A percentile compares a stretch with the other conserved stretches of the same genome.
Evolutionary conservation across 2,329 filamentous ascomycete species (phyloP).

Genomic region (Cryphonectria carpinicola): DNA sequence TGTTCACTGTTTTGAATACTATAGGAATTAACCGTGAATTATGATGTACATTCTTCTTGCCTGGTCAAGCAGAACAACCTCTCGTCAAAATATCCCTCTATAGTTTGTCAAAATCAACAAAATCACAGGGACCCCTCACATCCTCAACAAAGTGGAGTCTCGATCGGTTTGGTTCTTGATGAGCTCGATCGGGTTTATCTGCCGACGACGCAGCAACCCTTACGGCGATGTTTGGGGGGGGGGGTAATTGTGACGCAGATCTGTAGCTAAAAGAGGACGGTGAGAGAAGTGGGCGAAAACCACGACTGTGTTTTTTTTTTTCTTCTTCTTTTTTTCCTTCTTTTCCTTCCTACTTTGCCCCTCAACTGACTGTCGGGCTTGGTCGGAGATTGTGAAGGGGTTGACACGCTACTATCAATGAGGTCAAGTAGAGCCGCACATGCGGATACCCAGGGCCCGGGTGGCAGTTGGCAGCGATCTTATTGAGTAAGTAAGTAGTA

Average conservation of each 20-base stretch:
- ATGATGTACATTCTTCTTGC: neutral
- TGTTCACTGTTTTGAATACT: neutral
- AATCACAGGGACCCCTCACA: neutral
- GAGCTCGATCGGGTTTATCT: neutral
- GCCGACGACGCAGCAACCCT: neutral
- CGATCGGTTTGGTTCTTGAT: neutral
- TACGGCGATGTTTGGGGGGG: neutral
- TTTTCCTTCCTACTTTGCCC: neutral
- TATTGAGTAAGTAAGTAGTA: neutral
- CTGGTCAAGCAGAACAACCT: neutral
- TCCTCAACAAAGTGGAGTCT: neutral
- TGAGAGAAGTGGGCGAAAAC: neutral
- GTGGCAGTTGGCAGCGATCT: neutral
- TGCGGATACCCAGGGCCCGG: neutral
- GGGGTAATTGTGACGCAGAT: neutral
- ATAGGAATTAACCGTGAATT: too few relatives aligned
- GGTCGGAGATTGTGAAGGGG: neutral
- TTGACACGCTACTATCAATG: neutral
- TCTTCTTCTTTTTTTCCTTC: neutral
- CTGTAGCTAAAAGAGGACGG: neutral
- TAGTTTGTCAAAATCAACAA: neutral
- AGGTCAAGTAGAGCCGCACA: neutral
- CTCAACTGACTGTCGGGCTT: neutral
- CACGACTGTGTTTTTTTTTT: neutral
- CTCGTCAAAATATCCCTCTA: neutral